Conservation (phyloP, 1,284 basidiomycete genomes). For the Cutaneotrichosporon mucoides region DNA sequence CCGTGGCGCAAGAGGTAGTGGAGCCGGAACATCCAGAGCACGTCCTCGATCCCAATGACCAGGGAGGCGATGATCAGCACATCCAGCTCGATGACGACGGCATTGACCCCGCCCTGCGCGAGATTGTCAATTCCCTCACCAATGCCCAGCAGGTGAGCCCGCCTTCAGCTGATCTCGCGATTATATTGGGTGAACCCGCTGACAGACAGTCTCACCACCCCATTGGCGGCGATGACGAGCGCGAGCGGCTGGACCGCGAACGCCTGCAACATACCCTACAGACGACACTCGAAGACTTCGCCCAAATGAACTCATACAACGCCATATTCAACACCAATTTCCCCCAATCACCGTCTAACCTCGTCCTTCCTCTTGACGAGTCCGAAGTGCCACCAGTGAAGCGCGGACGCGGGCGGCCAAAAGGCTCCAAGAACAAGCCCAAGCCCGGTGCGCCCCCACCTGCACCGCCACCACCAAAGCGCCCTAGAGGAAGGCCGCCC, state of each 20-base stretch:
- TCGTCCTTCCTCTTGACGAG: constrained; percentile 7
- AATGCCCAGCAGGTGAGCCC: constrained; percentile 41
- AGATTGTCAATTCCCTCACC: constrained; percentile 46
- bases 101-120: constrained; percentile 44
- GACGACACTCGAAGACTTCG: constrained; percentile 36
- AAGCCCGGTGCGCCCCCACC: constrained; percentile 19
- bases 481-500: constrained; percentile 33
- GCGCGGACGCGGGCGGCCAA: constrained; percentile 39
- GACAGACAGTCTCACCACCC: constrained; percentile 15
- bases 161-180: too few relatives aligned
- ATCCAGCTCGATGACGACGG: constrained; percentile 23
- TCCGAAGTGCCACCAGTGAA: constrained; percentile 13
- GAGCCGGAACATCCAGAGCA: background rate
- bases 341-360: constrained; percentile 15
- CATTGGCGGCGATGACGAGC: constrained; percentile 24
- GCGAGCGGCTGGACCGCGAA: constrained; percentile 34
- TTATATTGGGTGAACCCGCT: background rate
- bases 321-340: constrained; percentile 22
- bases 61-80: background rate
- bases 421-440: constrained; percentile 44
- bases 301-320: constrained; percentile 15
- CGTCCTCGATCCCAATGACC: background rate
- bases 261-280: constrained; percentile 33
- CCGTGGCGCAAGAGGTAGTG: background rate
- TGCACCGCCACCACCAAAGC: constrained; percentile 17